Evolutionary conservation across 176 grass and related monocot species (phyloP).

Genomic region (Dendrocalamus sinicus): DNA sequence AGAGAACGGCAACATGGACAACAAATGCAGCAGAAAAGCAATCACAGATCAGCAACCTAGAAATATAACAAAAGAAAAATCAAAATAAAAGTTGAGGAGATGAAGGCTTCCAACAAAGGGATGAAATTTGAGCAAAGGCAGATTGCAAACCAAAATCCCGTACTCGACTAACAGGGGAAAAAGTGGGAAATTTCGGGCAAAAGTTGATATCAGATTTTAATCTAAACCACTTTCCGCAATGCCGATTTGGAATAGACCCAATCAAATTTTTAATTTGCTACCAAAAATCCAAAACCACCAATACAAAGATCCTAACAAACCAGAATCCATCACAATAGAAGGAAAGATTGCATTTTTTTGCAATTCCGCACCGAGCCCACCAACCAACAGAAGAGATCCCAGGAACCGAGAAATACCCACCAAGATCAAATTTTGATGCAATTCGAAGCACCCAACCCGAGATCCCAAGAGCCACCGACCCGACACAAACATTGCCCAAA

Average conservation of each 20-base stretch:
- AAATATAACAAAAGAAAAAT: background rate
- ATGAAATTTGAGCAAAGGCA: conserved; percentile 9
- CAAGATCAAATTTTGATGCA: conserved; percentile 33
- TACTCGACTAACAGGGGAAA: background rate
- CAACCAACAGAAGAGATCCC: conserved; percentile 30
- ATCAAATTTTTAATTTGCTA: background rate
- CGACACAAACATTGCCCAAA: background rate
- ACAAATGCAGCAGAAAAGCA: conserved; percentile 30
- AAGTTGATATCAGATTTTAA: conserved; percentile 10
- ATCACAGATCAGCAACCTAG: background rate
- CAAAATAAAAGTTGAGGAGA: background rate
- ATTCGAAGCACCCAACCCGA: conserved; percentile 24
- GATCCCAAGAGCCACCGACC: conserved; percentile 43
- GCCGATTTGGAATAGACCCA: background rate
- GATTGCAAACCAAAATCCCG: conserved; percentile 2
- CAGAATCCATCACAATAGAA: background rate
- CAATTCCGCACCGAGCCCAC: background rate
- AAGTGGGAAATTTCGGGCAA: background rate
- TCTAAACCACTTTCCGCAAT: background rate
- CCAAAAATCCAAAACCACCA: background rate
- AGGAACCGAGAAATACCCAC: background rate
- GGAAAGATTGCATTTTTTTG: too few species aligned
- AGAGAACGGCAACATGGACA: background rate
- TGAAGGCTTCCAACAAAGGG: background rate
- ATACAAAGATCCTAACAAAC: background rate